Conservation (phyloP, 768 basidiomycete species). For the Trametes elegans region DNA sequence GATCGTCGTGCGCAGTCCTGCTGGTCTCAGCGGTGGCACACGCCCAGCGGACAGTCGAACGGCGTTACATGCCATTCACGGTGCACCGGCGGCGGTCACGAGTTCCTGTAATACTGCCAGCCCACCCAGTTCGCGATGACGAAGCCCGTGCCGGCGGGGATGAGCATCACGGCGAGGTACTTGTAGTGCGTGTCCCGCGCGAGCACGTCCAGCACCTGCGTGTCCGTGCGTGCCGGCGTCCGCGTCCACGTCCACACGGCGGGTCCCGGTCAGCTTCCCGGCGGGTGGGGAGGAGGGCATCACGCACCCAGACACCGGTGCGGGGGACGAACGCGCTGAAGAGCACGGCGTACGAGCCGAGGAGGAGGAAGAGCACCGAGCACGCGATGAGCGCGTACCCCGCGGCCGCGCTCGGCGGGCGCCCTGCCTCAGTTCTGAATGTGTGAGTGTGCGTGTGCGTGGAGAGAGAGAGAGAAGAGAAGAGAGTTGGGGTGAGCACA, state of each 20-base stretch:
- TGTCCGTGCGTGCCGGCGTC: too few species aligned
- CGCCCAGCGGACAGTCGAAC: not conserved
- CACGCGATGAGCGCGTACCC: conserved; percentile 49
- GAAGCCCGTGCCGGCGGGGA: conserved; percentile 84
- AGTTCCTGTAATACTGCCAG: conserved; percentile 96
- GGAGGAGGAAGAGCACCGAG: conserved; percentile 50
- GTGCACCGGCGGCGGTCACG: conserved; percentile 41
- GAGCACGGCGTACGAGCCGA: conserved; percentile 62
- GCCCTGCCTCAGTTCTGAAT: conserved; percentile 5
- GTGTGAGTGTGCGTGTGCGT: not conserved
- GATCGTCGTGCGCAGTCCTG: not conserved
- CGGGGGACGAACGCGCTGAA: conserved; percentile 62
- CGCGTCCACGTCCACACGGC: too few species aligned
- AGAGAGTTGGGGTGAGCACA: not conserved
- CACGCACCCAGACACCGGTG: conserved; percentile 50
- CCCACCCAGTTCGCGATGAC: conserved; percentile 99
- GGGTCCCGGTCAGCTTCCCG: too few species aligned
- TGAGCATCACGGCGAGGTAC: conserved; percentile 74
- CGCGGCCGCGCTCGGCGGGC: conserved; percentile 20
- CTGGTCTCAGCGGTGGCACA: too few species aligned
- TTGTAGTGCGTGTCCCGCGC: conserved; percentile 85
- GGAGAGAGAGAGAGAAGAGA: not conserved
- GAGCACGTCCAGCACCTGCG: conserved; percentile 63
- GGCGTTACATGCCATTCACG: not conserved
- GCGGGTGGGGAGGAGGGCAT: not conserved